Conservation (phyloP, 441 rosid species). For the Kokia cookei region DNA sequence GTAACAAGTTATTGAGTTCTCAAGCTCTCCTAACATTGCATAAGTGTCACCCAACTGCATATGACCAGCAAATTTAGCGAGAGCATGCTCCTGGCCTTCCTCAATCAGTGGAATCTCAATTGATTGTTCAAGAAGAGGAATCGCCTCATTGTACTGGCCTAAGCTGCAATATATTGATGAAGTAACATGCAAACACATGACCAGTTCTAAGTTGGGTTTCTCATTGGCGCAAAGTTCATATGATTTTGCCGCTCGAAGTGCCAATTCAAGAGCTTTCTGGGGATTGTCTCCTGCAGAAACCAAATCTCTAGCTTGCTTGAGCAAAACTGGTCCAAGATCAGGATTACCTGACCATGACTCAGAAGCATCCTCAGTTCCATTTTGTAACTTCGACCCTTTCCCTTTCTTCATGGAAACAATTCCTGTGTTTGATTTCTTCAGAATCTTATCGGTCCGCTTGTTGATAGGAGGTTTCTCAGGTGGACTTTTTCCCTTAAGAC, state of each 20-base stretch:
- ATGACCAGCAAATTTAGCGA: slow-evolving; percentile 56
- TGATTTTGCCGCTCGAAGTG: slow-evolving; percentile 52
- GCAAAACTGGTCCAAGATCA: slow-evolving; percentile 12
- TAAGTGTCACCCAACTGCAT: slow-evolving; percentile 76
- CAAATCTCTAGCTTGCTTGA: slow-evolving; percentile 61
- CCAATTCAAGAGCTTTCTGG: slow-evolving; percentile 51
- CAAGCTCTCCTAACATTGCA: slow-evolving; percentile 60
- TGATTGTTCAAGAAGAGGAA: slow-evolving; percentile 49
- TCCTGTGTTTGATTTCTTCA: background rate
- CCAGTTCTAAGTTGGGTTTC: slow-evolving; percentile 45
- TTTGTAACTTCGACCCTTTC: background rate
- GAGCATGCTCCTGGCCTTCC: slow-evolving; percentile 55
- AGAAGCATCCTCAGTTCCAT: background rate
- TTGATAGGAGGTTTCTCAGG: background rate
- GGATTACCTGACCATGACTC: background rate
- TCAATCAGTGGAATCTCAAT: slow-evolving; percentile 41
- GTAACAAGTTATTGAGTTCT: slow-evolving; percentile 52
- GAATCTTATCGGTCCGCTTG: background rate
- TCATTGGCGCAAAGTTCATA: slow-evolving; percentile 45
- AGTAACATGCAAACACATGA: slow-evolving; percentile 61
- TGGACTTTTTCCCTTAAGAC: background rate
- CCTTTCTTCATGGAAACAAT: background rate
- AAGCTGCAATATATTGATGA: slow-evolving; percentile 54
- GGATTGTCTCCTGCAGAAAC: slow-evolving; percentile 51
- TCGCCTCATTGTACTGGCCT: slow-evolving; percentile 49